A percentile compares a stretch with the other conserved stretches of the same genome.
Evolutionary conservation across 805 yeast species (phyloP).

Genomic region (Candida tallmaniae): DNA sequence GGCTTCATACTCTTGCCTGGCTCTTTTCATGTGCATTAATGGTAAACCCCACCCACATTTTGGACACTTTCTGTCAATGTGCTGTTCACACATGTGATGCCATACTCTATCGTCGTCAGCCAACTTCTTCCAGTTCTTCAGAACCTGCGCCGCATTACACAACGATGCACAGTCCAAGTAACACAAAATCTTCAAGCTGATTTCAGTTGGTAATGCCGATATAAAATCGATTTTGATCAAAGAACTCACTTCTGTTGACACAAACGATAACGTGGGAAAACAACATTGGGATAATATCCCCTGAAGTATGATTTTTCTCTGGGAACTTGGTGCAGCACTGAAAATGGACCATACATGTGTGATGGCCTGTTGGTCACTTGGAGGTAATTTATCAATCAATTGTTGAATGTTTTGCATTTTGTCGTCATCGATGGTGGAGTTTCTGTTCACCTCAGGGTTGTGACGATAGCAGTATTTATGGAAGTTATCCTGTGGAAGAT

Average conservation of each 20-base stretch:
- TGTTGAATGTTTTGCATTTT: slow-evolving; percentile 63
- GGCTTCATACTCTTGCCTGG: slow-evolving; percentile 39
- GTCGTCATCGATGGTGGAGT: slow-evolving; percentile 59
- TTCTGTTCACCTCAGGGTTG: slow-evolving; percentile 80
- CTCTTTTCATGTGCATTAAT: slow-evolving; percentile 80
- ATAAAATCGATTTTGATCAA: slow-evolving; percentile 87
- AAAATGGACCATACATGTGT: slow-evolving; percentile 82
- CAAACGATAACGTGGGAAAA: slow-evolving; percentile 87
- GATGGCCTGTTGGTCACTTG: slow-evolving; percentile 72
- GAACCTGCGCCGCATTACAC: slow-evolving; percentile 91
- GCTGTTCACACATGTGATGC: slow-evolving; percentile 98
- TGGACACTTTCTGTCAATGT: slow-evolving; percentile 94
- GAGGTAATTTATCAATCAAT: slow-evolving; percentile 53
- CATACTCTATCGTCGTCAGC: slow-evolving; percentile 97
- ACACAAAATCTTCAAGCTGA: slow-evolving; percentile 78
- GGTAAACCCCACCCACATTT: slow-evolving; percentile 99
- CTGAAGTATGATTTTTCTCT: slow-evolving; percentile 70
- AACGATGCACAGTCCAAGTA: slow-evolving; percentile 91
- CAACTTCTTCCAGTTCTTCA: slow-evolving; percentile 75
- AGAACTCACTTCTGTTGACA: slow-evolving; percentile 72
- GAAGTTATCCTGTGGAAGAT: slow-evolving; percentile 46
- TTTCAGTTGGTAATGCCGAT: slow-evolving; percentile 77
- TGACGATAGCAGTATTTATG: slow-evolving; percentile 86
- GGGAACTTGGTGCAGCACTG: slow-evolving; percentile 64
- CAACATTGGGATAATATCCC: slow-evolving; percentile 89